Conservation (phyloP, 495 filamentous ascomycete genomes). For the Penicillium arizonense region DNA sequence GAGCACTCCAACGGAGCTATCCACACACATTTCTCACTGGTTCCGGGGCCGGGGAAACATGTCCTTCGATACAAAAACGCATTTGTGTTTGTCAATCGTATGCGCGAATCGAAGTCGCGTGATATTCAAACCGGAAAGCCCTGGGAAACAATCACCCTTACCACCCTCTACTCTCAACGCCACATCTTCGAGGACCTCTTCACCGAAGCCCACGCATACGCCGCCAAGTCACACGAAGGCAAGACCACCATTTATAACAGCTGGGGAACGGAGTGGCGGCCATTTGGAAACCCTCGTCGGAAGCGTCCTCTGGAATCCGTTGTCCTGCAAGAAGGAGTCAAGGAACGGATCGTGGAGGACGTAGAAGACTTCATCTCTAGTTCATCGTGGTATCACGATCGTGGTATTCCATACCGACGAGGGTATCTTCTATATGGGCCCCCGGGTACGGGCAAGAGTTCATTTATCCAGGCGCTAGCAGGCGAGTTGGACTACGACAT, state of each 20-base stretch:
- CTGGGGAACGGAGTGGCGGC: constrained; percentile 74
- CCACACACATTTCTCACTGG: constrained; percentile 78
- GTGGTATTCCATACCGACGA: constrained; percentile 90
- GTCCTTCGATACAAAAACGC: constrained; percentile 81
- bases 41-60: constrained; percentile 86
- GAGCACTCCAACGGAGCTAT: constrained; percentile 62
- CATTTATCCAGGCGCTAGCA: constrained; percentile 92
- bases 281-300: constrained; percentile 81
- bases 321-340: constrained; percentile 80
- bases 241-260: constrained; percentile 91
- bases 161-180: constrained; percentile 83
- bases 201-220: constrained; percentile 75
- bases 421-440: constrained; percentile 94
- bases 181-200: constrained; percentile 86
- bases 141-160: constrained; percentile 91
- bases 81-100: constrained; percentile 80
- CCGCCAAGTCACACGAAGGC: constrained; percentile 75
- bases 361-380: constrained; percentile 78
- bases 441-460: constrained; percentile 92
- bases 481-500: constrained; percentile 92
- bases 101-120: constrained; percentile 72
- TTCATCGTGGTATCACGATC: constrained; percentile 86
- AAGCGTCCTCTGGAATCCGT: constrained; percentile 89
- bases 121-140: constrained; percentile 76
- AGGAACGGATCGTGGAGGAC: constrained; percentile 81